Evolutionary conservation across 371 early-diverging fungal species (phyloP).

Genomic region (Rhizomucor miehei): DNA sequence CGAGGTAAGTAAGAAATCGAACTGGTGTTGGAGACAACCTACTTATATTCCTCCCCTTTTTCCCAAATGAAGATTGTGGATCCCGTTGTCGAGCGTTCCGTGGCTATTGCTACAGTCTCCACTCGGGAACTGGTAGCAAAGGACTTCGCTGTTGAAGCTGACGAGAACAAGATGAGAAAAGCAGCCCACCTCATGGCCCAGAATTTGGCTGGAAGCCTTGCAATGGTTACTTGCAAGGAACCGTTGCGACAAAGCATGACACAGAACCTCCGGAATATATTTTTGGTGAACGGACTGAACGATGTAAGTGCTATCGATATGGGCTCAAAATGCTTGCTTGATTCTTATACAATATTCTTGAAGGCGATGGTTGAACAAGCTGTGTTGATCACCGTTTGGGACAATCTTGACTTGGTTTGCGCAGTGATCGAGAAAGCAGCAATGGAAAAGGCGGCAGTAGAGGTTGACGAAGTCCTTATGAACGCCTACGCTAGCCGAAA

Average conservation of each 20-base stretch:
- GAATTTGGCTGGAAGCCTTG: conserved; percentile 75
- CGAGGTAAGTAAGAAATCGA: conserved; percentile 43
- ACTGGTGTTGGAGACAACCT: too few relatives aligned
- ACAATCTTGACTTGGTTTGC: conserved; percentile 91
- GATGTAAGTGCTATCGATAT: conserved; percentile 49
- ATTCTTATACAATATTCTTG: not conserved
- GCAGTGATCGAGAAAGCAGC: conserved; percentile 94
- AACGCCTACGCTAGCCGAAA: conserved; percentile 69
- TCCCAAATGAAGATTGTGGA: conserved; percentile 56
- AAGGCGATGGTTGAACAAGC: conserved; percentile 76
- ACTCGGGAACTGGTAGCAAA: conserved; percentile 88
- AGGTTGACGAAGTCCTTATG: conserved; percentile 80
- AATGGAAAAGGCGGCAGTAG: conserved; percentile 84
- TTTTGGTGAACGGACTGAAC: conserved; percentile 78
- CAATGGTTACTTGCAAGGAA: conserved; percentile 91
- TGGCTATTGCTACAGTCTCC: conserved; percentile 87
- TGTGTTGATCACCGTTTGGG: conserved; percentile 75
- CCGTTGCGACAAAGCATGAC: conserved; percentile 88
- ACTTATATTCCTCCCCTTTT: conserved; percentile 5
- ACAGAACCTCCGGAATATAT: conserved; percentile 68
- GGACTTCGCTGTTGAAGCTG: conserved; percentile 92
- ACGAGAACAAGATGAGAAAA: conserved; percentile 87
- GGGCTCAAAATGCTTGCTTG: too few relatives aligned
- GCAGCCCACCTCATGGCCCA: conserved; percentile 95
- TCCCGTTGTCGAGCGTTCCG: conserved; percentile 90